Evolutionary conservation across 331 rosid genomes (phyloP).

Genomic region (Quercus lobata): DNA sequence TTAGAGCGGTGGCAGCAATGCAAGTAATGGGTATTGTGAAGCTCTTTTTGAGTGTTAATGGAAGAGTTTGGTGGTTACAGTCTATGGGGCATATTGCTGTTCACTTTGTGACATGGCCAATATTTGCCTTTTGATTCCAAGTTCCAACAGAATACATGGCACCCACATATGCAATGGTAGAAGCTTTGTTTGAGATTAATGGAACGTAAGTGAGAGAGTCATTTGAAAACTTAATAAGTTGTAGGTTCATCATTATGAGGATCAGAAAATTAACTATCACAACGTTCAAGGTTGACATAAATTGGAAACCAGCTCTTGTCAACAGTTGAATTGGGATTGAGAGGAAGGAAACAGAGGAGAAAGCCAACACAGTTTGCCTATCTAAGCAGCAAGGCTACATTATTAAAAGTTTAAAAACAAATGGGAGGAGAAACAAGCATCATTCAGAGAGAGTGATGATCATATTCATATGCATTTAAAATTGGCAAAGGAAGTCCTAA

Average conservation of each 20-base stretch:
- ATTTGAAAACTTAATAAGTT: neutral
- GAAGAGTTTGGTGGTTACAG: neutral
- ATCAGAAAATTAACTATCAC: neutral
- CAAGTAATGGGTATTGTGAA: no score
- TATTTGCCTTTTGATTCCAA: neutral
- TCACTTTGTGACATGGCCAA: neutral
- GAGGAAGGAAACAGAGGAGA: neutral
- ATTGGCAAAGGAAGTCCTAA: no score
- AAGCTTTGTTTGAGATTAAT: neutral
- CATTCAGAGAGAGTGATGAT: neutral
- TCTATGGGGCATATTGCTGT: neutral
- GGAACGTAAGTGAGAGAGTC: neutral
- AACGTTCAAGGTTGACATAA: neutral
- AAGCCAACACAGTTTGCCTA: neutral
- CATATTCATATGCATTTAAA: no score
- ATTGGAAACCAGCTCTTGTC: neutral
- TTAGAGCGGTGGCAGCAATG: no score
- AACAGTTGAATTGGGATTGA: neutral
- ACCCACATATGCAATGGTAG: neutral
- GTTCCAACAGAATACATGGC: neutral
- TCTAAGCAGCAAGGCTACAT: neutral
- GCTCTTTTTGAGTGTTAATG: no score
- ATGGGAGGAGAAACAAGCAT: neutral
- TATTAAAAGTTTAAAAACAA: neutral
- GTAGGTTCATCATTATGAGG: neutral